phyloP scores from a whole-genome alignment of 495 filamentous ascomycete species.

The Cudoniella acicularis region DNA sequence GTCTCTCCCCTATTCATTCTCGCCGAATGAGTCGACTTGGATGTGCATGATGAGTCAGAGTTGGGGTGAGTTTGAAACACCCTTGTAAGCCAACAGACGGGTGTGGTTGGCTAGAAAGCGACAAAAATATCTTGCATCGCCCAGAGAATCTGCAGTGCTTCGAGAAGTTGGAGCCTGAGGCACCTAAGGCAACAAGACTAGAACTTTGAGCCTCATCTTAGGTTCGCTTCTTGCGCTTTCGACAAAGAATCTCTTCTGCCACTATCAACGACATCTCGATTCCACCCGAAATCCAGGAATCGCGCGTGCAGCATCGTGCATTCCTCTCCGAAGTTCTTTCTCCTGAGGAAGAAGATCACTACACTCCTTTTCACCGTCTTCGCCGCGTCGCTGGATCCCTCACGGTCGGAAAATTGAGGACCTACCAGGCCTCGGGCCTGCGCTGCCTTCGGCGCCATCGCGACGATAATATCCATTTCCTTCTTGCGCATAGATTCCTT shows the following conservation, averaged over 20 bases:
- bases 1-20: neutral
- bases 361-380: constrained; percentile 20
- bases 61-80: neutral
- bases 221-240: neutral
- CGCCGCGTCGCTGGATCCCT: constrained; percentile 13
- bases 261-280: constrained; percentile 13
- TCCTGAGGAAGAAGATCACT: constrained; percentile 22
- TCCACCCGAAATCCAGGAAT: constrained; percentile 19
- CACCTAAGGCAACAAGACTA: neutral
- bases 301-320: constrained; percentile 26
- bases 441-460: constrained; percentile 22
- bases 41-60: neutral
- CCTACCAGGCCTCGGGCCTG: constrained; percentile 21
- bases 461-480: constrained; percentile 13
- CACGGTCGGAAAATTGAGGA: constrained; percentile 13
- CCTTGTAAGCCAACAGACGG: neutral
- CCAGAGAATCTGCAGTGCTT: neutral
- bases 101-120: neutral
- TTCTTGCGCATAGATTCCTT: constrained; percentile 16
- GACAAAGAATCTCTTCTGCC: neutral
- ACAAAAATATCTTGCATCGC: neutral
- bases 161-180: neutral
- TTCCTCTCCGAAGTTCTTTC: constrained; percentile 25
- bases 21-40: neutral
- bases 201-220: neutral